Evolutionary conservation across 768 basidiomycete genomes (phyloP).

Genomic region (Gloeopeniophorella convolvens): DNA sequence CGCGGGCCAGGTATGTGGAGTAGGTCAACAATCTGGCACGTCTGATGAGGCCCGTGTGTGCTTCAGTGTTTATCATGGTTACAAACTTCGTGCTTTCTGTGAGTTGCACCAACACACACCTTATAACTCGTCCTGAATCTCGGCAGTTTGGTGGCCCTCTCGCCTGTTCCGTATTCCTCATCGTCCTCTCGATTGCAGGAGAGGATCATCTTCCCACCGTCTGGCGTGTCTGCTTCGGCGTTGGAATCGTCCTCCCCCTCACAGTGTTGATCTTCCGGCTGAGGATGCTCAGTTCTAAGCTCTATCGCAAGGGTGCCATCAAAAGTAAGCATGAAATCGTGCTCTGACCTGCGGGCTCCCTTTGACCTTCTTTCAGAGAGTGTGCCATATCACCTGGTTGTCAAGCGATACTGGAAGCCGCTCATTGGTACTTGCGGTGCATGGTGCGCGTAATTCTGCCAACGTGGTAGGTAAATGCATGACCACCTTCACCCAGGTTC

Average conservation of each 20-base stretch:
- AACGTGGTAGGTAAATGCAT: neutral
- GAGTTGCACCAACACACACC: slow-evolving; percentile 16
- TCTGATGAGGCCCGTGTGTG: neutral
- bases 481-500: slow-evolving; percentile 38
- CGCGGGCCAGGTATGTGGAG: slow-evolving; percentile 51
- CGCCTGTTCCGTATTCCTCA: slow-evolving; percentile 58
- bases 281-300: slow-evolving; percentile 60
- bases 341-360: neutral
- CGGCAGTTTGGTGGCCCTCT: slow-evolving; percentile 59
- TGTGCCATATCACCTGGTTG: slow-evolving; percentile 55
- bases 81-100: slow-evolving; percentile 67
- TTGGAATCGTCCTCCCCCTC: slow-evolving; percentile 56
- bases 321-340: slow-evolving; percentile 38
- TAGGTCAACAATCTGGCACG: neutral
- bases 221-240: slow-evolving; percentile 61
- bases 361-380: slow-evolving; percentile 29
- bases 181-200: slow-evolving; percentile 62
- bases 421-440: slow-evolving; percentile 70
- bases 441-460: slow-evolving; percentile 38
- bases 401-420: slow-evolving; percentile 60
- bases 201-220: slow-evolving; percentile 54
- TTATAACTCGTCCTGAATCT: neutral
- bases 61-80: slow-evolving; percentile 65
- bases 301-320: slow-evolving; percentile 60
- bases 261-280: slow-evolving; percentile 68